Conservation (phyloP, 495 filamentous ascomycete species). For the Choiromyces venosus region DNA sequence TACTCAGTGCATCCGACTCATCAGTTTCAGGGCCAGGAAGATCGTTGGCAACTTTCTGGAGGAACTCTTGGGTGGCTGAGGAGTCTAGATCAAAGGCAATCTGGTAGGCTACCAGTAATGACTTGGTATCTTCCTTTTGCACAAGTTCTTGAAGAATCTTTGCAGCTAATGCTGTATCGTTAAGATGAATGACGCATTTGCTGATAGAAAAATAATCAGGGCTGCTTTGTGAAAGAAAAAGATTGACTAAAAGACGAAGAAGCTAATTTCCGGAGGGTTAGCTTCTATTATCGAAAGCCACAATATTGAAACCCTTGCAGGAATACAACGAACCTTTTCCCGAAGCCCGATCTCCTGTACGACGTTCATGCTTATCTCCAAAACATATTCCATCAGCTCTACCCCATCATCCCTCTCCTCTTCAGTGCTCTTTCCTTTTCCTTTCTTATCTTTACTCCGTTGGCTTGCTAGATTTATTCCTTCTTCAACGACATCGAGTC, state of each 20-base stretch:
- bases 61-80: conserved; percentile 94
- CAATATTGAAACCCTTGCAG: conserved; percentile 7
- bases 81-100: conserved; percentile 97
- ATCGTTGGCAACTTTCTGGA: conserved; percentile 75
- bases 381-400: conserved; percentile 92
- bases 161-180: conserved; percentile 88
- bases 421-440: conserved; percentile 48
- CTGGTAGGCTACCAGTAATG: conserved; percentile 85
- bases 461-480: conserved; percentile 74
- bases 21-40: conserved; percentile 50
- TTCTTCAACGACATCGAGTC: conserved; percentile 78
- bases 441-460: conserved; percentile 69
- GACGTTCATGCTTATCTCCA: conserved; percentile 95
- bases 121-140: conserved; percentile 66
- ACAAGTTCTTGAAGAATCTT: conserved; percentile 77
- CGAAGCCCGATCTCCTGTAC: conserved; percentile 89
- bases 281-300: conserved; percentile 24
- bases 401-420: conserved; percentile 60
- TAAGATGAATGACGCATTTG: conserved; percentile 94
- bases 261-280: conserved; percentile 25
- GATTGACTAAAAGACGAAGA: conserved; percentile 20
- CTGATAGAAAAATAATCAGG: conserved; percentile 98
- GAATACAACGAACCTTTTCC: conserved; percentile 54
- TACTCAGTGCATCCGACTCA: conserved; percentile 44
- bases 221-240: conserved; percentile 50